Evolutionary conservation across 148 eudicot genomes (phyloP).

Genomic region (Rhododendron griersonianum): DNA sequence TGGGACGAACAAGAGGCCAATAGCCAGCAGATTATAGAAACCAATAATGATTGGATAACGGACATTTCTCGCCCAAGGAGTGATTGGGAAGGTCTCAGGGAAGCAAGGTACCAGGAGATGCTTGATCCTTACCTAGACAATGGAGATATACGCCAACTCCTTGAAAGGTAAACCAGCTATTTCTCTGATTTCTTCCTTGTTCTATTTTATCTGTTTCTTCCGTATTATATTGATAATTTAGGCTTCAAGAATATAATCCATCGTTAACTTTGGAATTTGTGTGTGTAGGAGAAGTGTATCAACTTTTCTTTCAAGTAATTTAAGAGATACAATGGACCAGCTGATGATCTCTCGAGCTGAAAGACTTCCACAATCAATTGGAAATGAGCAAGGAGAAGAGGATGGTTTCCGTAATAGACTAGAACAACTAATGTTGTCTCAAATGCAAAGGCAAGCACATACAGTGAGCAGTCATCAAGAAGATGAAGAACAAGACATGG

Average conservation of each 20-base stretch:
- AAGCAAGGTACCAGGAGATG: slow-evolving; percentile 73
- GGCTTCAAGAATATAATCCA: background rate
- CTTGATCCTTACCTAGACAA: slow-evolving; percentile 46
- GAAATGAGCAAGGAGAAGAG: slow-evolving; percentile 9
- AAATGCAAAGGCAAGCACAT: slow-evolving; percentile 7
- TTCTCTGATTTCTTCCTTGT: background rate
- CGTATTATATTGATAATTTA: background rate
- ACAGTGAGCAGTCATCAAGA: background rate
- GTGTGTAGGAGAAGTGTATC: slow-evolving; percentile 65
- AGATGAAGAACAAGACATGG: background rate
- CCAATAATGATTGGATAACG: slow-evolving; percentile 54
- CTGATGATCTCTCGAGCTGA: slow-evolving; percentile 48
- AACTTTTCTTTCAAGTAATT: slow-evolving; percentile 56
- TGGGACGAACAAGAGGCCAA: slow-evolving; percentile 28
- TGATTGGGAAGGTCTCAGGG: slow-evolving; percentile 79
- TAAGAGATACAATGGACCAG: slow-evolving; percentile 59
- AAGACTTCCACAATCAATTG: slow-evolving; percentile 19
- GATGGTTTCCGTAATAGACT: slow-evolving; percentile 12
- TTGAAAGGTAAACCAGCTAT: slow-evolving; percentile 48
- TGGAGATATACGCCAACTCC: slow-evolving; percentile 63
- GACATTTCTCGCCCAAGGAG: slow-evolving; percentile 76
- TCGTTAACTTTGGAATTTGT: background rate
- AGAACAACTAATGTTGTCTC: slow-evolving; percentile 1
- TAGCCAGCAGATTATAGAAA: slow-evolving; percentile 15
- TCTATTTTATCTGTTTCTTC: background rate